A percentile compares a stretch with the other conserved stretches of the same genome.
phyloP scores from a whole-genome alignment of 148 eudicot species.

The Camellia sinensis region DNA sequence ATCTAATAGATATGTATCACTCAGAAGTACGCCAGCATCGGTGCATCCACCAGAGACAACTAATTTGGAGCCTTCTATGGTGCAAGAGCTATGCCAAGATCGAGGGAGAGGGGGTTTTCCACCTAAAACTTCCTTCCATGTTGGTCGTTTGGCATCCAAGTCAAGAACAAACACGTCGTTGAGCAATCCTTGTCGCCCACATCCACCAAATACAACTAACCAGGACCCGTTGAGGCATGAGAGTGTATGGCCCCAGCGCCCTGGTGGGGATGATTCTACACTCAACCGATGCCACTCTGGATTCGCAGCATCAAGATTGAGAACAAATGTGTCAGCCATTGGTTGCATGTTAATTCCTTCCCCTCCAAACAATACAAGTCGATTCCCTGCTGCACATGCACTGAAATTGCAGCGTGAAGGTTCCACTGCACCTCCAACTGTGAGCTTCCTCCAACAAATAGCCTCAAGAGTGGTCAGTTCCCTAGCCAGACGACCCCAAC shows the following conservation, averaged over 20 bases:
- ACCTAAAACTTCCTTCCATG: conserved; percentile 71
- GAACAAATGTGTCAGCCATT: conserved; percentile 83
- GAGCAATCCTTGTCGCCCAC: conserved; percentile 68
- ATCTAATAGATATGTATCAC: conserved; percentile 66
- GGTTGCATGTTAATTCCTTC: conserved; percentile 91
- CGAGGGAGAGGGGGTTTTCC: conserved; percentile 73
- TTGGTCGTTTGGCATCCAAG: conserved; percentile 75
- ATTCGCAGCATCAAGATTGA: conserved; percentile 58
- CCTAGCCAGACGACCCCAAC: conserved; percentile 89
- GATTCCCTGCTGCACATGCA: conserved; percentile 81
- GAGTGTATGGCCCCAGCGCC: conserved; percentile 89
- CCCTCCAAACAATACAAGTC: conserved; percentile 87
- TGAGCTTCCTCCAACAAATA: conserved; percentile 71
- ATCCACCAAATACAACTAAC: conserved; percentile 79
- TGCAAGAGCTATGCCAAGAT: conserved; percentile 93
- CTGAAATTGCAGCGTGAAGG: conserved; percentile 91
- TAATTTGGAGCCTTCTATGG: conserved; percentile 76
- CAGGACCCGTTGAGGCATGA: conserved; percentile 68
- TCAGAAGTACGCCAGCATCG: conserved; percentile 74
- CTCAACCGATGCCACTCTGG: conserved; percentile 77
- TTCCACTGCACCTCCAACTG: conserved; percentile 74
- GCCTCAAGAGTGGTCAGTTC: conserved; percentile 90
- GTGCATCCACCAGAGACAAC: conserved; percentile 90
- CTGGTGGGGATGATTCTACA: conserved; percentile 75
- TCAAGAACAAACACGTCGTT: conserved; percentile 82